Conservation (phyloP, 2,329 filamentous ascomycete species). For the Bipolaris gigantea region DNA sequence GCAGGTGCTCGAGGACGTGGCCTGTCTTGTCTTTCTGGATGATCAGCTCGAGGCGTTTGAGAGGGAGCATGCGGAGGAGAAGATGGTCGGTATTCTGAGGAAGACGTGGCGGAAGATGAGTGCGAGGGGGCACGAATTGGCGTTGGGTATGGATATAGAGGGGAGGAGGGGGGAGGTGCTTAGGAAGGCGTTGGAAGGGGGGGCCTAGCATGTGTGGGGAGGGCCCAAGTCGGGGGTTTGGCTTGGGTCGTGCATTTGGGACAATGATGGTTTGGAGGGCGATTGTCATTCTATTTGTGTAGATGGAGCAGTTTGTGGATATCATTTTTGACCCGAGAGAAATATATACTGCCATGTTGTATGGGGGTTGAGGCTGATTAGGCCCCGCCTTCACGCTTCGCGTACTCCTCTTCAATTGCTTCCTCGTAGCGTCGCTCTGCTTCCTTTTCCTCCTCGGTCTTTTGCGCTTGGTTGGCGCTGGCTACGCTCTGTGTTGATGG, state of each 20-base stretch:
- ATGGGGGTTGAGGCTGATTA: conserved; percentile 10
- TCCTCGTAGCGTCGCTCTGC: conserved; percentile 43
- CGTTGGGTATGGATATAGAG: conserved; percentile 40
- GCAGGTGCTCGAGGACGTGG: conserved; percentile 80
- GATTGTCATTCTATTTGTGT: no score
- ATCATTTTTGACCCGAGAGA: neutral
- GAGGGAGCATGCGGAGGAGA: conserved; percentile 71
- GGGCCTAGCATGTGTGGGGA: no score
- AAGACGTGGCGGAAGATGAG: conserved; percentile 50
- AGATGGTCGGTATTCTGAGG: conserved; percentile 61
- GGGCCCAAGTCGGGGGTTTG: no score
- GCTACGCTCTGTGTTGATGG: conserved; percentile 33
- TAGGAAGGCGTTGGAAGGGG: conserved; percentile 39
- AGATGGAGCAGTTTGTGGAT: no score
- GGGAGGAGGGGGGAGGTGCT: conserved; percentile 35
- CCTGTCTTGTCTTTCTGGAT: conserved; percentile 84
- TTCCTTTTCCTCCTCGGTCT: conserved; percentile 37
- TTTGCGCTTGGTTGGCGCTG: conserved; percentile 27
- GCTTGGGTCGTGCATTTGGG: no score
- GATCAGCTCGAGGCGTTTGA: conserved; percentile 85
- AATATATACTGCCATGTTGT: no score
- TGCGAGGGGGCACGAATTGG: conserved; percentile 38
- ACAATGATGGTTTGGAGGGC: no score
- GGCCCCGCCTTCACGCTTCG: conserved; percentile 45
- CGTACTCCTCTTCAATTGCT: conserved; percentile 47